phyloP scores from a whole-genome alignment of 78 protist genomes.

The Trichosphaerium sp. region DNA sequence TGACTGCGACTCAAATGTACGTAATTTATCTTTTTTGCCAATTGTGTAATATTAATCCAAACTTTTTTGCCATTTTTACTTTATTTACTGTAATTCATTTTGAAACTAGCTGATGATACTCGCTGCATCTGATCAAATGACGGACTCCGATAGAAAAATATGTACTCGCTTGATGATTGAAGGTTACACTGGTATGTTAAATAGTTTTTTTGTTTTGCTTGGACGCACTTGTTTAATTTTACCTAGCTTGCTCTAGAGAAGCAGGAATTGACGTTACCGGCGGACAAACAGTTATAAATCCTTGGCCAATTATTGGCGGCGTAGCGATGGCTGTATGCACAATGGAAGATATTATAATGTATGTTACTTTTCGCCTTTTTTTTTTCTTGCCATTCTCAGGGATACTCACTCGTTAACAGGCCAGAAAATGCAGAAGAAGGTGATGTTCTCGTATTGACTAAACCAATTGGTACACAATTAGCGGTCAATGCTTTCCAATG shows the following conservation, averaged over 20 bases:
- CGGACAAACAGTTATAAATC: conserved; percentile 67
- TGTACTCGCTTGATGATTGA: conserved; percentile 33
- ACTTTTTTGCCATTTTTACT: too few species aligned
- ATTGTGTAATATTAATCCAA: too few species aligned
- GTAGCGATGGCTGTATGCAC: conserved; percentile 58
- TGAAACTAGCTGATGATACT: conserved; percentile 83
- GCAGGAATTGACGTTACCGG: conserved; percentile 70
- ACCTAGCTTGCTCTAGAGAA: not conserved
- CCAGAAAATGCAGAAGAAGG: conserved; percentile 58
- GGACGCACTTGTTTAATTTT: not conserved
- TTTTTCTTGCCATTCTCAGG: not conserved
- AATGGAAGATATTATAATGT: conserved; percentile 32
- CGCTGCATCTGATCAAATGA: conserved; percentile 55
- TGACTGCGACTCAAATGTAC: conserved; percentile 13
- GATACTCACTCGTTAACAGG: not conserved
- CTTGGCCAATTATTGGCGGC: conserved; percentile 80
- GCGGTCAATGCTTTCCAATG: conserved; percentile 79
- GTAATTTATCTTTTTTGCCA: not conserved
- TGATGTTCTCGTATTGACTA: conserved; percentile 79
- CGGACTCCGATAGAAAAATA: conserved; percentile 21
- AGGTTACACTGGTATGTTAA: conserved; percentile 50
- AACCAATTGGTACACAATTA: conserved; percentile 80
- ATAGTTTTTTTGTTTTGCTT: conserved; percentile 2
- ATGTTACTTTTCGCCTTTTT: not conserved
- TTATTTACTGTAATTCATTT: too few species aligned